Evolutionary conservation across 2,329 filamentous ascomycete genomes (phyloP).

Genomic region (Zymoseptoria tritici): DNA sequence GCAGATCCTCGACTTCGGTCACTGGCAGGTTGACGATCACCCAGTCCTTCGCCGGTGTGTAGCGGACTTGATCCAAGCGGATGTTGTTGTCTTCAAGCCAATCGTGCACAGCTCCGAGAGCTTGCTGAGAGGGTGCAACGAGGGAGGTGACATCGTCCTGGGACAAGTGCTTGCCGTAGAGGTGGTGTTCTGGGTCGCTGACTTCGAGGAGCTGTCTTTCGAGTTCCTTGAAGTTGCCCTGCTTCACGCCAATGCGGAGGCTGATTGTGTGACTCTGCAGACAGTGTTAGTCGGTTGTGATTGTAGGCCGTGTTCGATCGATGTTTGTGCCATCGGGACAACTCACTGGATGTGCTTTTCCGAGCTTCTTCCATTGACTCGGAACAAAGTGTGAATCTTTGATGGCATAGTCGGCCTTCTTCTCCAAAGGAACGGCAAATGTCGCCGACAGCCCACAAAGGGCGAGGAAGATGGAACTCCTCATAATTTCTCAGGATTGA

Average conservation of each 20-base stretch:
- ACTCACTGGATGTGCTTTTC: slow-evolving; percentile 11
- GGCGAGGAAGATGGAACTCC: background rate
- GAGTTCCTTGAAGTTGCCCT: slow-evolving; percentile 1
- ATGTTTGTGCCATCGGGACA: background rate
- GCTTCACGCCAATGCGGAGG: slow-evolving; percentile 2
- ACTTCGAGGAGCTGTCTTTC: slow-evolving; percentile 44
- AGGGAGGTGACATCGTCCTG: slow-evolving; percentile 46
- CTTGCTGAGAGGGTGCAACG: slow-evolving; percentile 46
- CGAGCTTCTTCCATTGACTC: slow-evolving; percentile 11
- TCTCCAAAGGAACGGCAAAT: slow-evolving; percentile 9
- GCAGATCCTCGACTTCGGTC: slow-evolving; percentile 41
- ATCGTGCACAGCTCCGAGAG: slow-evolving; percentile 44
- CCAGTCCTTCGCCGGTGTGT: slow-evolving; percentile 42
- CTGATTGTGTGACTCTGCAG: slow-evolving; percentile 1
- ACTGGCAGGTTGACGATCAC: slow-evolving; percentile 46
- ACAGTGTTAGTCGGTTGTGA: background rate
- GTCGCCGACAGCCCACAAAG: background rate
- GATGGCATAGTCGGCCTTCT: slow-evolving; percentile 11
- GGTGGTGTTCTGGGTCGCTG: slow-evolving; percentile 46
- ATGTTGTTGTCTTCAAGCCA: slow-evolving; percentile 37
- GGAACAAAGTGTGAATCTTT: slow-evolving; percentile 13
- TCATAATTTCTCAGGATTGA: background rate
- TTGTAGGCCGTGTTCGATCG: too few relatives aligned
- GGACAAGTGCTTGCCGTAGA: slow-evolving; percentile 48
- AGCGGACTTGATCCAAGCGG: slow-evolving; percentile 6